Conservation (phyloP, 306 rosid genomes). For the Lathyrus oleraceus region DNA sequence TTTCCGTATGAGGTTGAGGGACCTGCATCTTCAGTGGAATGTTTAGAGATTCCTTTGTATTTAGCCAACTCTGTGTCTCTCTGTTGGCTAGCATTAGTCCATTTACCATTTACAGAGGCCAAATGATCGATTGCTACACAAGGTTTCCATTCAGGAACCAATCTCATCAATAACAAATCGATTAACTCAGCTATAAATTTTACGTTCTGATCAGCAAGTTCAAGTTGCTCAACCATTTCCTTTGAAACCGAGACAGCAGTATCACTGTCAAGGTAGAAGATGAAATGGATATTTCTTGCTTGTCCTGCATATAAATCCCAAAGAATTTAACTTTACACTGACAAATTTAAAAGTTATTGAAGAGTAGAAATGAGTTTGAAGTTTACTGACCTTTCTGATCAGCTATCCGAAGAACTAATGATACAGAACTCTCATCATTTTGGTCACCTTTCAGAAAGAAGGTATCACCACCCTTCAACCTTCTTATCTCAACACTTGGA, state of each 20-base stretch:
- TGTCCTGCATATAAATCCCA: conserved; percentile 38
- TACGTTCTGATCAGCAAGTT: conserved; percentile 45
- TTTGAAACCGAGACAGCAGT: conserved; percentile 50
- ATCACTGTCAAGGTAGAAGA: conserved; percentile 46
- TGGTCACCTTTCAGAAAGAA: conserved; percentile 47
- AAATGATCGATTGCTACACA: conserved; percentile 42
- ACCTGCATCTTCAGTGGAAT: conserved; percentile 8
- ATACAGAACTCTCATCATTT: conserved; percentile 46
- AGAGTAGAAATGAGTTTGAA: neutral
- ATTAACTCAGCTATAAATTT: conserved; percentile 48
- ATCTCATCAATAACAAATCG: conserved; percentile 41
- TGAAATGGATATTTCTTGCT: conserved; percentile 46
- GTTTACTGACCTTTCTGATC: conserved; percentile 43
- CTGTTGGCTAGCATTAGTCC: neutral
- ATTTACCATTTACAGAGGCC: conserved; percentile 25
- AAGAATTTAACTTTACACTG: neutral
- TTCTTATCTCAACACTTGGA: conserved; percentile 43
- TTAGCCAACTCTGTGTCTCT: conserved; percentile 21
- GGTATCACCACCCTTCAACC: conserved; percentile 40
- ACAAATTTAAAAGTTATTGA: neutral
- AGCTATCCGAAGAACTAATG: conserved; percentile 49
- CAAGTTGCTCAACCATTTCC: conserved; percentile 54
- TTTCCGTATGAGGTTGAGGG: conserved; percentile 3
- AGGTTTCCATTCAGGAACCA: conserved; percentile 50
- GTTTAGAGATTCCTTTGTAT: conserved; percentile 1